These are phyloP conservation scores for Homolaphlyctis polyrhiza DNA, from an alignment of 371 early-diverging fungal species.

Conservation along the genomic window DNA sequence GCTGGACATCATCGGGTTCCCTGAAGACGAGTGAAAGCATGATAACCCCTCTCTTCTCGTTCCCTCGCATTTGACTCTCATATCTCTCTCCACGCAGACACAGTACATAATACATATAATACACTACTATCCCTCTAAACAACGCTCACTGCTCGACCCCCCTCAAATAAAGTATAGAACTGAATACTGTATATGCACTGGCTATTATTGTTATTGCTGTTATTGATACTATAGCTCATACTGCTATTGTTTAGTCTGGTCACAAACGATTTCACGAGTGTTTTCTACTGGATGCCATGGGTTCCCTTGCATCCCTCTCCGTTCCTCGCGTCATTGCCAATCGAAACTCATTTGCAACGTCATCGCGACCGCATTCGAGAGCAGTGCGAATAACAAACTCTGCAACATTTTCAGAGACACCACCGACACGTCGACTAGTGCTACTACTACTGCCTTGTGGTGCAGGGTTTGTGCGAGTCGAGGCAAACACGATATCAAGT, in stretches of 20 bases:
- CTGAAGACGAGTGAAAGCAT: not conserved
- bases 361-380: no score
- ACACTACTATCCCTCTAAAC: not conserved
- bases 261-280: no score
- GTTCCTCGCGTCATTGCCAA: no score
- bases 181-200: no score
- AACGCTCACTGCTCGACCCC: no score
- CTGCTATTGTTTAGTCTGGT: no score
- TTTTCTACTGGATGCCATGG: no score
- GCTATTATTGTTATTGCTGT: no score
- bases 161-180: no score
- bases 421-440: not conserved
- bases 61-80: not conserved
- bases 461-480: not conserved
- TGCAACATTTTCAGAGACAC: not conserved
- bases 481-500: not conserved
- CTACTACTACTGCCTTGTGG: not conserved
- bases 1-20: not conserved
- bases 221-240: no score
- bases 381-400: not conserved
- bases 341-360: no score
- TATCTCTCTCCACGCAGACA: not conserved
- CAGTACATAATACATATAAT: not conserved
- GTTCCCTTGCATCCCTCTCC: no score
- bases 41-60: not conserved